phyloP scores from a whole-genome alignment of 2,329 filamentous ascomycete genomes.

The Xylariaceae sp. region DNA sequence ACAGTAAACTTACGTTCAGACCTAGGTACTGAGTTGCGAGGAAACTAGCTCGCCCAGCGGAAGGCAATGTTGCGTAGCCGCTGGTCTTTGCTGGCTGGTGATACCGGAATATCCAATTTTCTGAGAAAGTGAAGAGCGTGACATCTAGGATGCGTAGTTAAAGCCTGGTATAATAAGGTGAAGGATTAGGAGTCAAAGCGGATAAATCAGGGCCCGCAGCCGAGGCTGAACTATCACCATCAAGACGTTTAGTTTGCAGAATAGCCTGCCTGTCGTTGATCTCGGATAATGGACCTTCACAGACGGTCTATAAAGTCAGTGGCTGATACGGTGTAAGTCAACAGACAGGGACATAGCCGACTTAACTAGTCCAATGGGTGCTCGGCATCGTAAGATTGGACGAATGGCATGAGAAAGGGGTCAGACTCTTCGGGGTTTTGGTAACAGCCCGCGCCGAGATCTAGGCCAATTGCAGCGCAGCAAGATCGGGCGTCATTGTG shows the following conservation, averaged over 20 bases:
- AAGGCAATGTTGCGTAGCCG: slow-evolving; percentile 67
- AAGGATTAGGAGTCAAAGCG: slow-evolving; percentile 57
- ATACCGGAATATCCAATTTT: slow-evolving; percentile 60
- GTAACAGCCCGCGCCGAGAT: no score
- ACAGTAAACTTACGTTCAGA: slow-evolving; percentile 47
- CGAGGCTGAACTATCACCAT: slow-evolving; percentile 34
- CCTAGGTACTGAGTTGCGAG: slow-evolving; percentile 49
- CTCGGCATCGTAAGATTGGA: slow-evolving; percentile 25
- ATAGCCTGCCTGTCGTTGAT: slow-evolving; percentile 49
- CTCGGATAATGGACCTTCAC: slow-evolving; percentile 49
- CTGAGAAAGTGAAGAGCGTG: slow-evolving; percentile 63
- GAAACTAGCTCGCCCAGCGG: slow-evolving; percentile 64
- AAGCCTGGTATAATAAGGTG: slow-evolving; percentile 66
- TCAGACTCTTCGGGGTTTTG: no score
- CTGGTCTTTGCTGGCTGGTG: slow-evolving; percentile 58
- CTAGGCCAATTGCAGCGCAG: no score
- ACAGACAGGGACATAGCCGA: slow-evolving; percentile 52
- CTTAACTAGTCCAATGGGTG: slow-evolving; percentile 49
- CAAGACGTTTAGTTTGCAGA: slow-evolving; percentile 44
- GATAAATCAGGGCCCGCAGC: slow-evolving; percentile 50
- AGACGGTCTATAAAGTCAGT: slow-evolving; percentile 44
- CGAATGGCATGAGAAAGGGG: no score
- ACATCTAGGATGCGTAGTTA: slow-evolving; percentile 65
- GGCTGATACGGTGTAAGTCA: slow-evolving; percentile 43
- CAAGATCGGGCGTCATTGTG: no score